Evolutionary conservation across 805 yeast genomes (phyloP).

Genomic region (Metschnikowia lochheadii): DNA sequence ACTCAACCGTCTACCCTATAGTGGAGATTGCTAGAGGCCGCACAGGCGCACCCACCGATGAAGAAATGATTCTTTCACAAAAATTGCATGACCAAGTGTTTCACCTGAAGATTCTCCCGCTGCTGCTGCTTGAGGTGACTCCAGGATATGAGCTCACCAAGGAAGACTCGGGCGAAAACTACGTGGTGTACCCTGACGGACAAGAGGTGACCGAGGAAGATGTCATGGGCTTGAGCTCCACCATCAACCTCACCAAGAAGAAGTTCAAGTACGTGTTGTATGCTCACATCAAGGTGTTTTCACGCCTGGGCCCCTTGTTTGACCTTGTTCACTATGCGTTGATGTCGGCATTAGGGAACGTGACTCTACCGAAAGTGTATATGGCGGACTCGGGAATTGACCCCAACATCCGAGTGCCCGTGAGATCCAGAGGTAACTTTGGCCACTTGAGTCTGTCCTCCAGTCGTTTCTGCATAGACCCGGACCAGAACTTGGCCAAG

Average conservation of each 20-base stretch:
- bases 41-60: slow-evolving; percentile 77
- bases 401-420: slow-evolving; percentile 47
- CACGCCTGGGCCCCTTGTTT: slow-evolving; percentile 76
- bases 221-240: slow-evolving; percentile 18
- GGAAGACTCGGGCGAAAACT: slow-evolving; percentile 14
- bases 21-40: slow-evolving; percentile 76
- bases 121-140: slow-evolving; percentile 11
- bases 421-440: slow-evolving; percentile 49
- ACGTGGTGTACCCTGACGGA: slow-evolving; percentile 57
- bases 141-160: slow-evolving; percentile 18
- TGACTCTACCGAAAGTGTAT: slow-evolving; percentile 63
- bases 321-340: slow-evolving; percentile 73
- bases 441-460: slow-evolving; percentile 41
- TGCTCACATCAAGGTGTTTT: slow-evolving; percentile 72
- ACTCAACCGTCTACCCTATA: slow-evolving; percentile 55
- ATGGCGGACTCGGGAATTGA: slow-evolving; percentile 53
- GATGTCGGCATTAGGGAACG: slow-evolving; percentile 54
- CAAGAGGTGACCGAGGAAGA: slow-evolving; percentile 24
- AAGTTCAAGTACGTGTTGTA: slow-evolving; percentile 49
- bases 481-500: slow-evolving; percentile 24
- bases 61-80: slow-evolving; percentile 75
- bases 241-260: slow-evolving; percentile 19
- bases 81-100: slow-evolving; percentile 55
- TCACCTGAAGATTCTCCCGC: slow-evolving; percentile 51
- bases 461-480: slow-evolving; percentile 50